These are phyloP conservation scores for Leishmania tarentolae DNA, from an alignment of 208 protist species.

Conservation along the genomic window DNA sequence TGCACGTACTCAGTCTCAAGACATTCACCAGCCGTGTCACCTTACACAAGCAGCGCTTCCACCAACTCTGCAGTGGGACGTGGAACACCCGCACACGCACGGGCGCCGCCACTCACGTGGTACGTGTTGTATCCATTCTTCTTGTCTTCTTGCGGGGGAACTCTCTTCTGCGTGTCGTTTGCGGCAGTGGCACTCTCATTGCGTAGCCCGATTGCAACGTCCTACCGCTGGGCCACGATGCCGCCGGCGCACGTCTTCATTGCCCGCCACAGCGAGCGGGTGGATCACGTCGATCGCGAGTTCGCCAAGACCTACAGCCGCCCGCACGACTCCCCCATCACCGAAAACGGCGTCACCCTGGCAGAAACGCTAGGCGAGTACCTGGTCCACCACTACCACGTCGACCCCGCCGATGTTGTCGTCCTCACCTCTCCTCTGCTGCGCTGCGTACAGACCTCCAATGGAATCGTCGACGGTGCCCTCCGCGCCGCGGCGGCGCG, in stretches of 20 bases:
- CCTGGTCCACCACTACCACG: conserved; percentile 26
- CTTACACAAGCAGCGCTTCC: background rate
- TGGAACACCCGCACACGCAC: background rate
- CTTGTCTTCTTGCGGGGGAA: background rate
- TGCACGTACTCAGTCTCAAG: background rate
- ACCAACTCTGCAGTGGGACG: background rate
- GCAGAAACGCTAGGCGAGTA: conserved; percentile 47
- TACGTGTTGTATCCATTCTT: background rate
- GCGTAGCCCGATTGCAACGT: background rate
- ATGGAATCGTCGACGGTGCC: conserved; percentile 42
- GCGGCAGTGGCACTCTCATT: background rate
- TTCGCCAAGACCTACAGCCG: conserved; percentile 38
- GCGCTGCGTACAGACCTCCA: conserved; percentile 56
- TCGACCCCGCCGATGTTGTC: conserved; percentile 28
- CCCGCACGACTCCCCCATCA: conserved; percentile 70
- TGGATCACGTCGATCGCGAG: conserved; percentile 46
- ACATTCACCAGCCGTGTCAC: background rate
- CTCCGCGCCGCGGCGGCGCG: conserved; percentile 12
- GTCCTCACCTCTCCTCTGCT: conserved; percentile 50
- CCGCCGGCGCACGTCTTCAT: conserved; percentile 39
- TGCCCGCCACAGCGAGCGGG: conserved; percentile 61
- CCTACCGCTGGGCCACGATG: conserved; percentile 11
- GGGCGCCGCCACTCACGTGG: background rate
- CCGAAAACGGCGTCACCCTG: conserved; percentile 45
- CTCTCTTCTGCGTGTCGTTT: background rate